Base-by-base conservation (phyloP, 345 rosid species). In the Eutrema heterophyllum region DNA sequence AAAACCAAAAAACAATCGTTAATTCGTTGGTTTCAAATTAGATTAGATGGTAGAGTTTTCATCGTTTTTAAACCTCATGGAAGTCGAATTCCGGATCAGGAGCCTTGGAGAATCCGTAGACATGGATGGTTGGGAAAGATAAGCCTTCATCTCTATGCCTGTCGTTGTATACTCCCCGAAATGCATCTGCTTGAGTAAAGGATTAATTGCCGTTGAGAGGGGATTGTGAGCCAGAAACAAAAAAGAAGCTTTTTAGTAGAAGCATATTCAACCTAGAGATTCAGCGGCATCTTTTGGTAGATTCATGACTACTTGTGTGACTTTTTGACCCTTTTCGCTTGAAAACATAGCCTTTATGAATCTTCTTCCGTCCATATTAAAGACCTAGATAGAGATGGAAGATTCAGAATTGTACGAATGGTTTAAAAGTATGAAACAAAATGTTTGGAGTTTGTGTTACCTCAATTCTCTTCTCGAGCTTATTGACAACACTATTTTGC, bases 91-190 rank as follows among this genome's bases (percentile, higher is more conserved):
- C 97, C 5, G 94, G 97, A 83, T 91, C 98, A 72, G 78, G 44
- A 67, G 96, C 98, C 79, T 87, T 94, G 60, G 98, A 94, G 81
- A 94, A 94, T 48, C 97, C 98, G 61, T 91, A 89, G 29, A 91
- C 91, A 79, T 94, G 95, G 78, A 94, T 89, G 67, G 55, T 77
- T 58, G 96, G 98, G 56, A 86, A 81, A 58, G 70, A 73, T 33
- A 75, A 79, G 45, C 79, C 78, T 68, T 65, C 78, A 12, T 74
- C 81, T 59, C 74, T 82, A 9, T 78, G 81, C 54, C 76, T 81
- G 46, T 77, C 83, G 44, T 67, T 80, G 70, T 83, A 91, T 70
- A 88, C 75, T 76, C 96, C 98, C 51, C 83, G 80, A 74, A 91
- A 93, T 56, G 86, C 87, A 88, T 88, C 98, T 93, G 84, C 21